Percentiles rank a stretch among this genome's conserved stretches.
These are phyloP conservation scores for Gyromitra esculenta DNA, from an alignment of 2,329 filamentous ascomycete species.

Conservation along the genomic window DNA sequence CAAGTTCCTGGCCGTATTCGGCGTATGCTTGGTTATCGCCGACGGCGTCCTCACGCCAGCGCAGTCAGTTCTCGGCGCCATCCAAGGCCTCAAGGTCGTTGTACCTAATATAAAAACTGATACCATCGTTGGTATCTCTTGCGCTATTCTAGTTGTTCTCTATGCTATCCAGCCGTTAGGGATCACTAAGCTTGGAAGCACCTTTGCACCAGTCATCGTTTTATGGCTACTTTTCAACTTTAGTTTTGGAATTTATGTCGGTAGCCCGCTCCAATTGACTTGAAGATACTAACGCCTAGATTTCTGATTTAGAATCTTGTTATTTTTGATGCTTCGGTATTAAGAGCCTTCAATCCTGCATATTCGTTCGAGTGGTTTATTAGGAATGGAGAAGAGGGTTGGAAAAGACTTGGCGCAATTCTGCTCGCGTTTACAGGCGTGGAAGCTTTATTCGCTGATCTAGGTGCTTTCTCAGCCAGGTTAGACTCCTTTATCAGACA, in stretches of 20 bases:
- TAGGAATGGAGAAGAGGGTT: conserved; percentile 69
- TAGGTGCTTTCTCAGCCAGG: conserved; percentile 75
- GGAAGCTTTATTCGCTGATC: conserved; percentile 80
- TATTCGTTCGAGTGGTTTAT: conserved; percentile 71
- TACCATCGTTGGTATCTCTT: conserved; percentile 72
- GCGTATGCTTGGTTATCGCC: conserved; percentile 71
- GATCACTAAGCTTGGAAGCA: conserved; percentile 68
- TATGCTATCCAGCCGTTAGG: conserved; percentile 74
- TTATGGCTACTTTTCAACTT: conserved; percentile 74
- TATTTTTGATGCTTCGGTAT: conserved; percentile 66
- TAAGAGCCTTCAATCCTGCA: conserved; percentile 68
- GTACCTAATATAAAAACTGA: conserved; percentile 67
- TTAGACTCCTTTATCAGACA: not conserved
- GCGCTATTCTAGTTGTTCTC: conserved; percentile 71
- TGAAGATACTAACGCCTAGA: conserved; percentile 7
- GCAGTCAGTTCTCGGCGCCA: conserved; percentile 74
- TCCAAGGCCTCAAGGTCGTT: conserved; percentile 71
- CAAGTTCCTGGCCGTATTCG: conserved; percentile 72
- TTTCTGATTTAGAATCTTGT: conserved; percentile 62
- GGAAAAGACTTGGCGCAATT: conserved; percentile 75
- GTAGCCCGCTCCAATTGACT: conserved; percentile 19
- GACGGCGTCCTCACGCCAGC: conserved; percentile 75
- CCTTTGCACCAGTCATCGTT: conserved; percentile 74
- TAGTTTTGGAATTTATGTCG: conserved; percentile 69
- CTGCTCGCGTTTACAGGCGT: conserved; percentile 77